phyloP scores from a whole-genome alignment of 768 basidiomycete genomes.

The Lactarius sanguifluus region DNA sequence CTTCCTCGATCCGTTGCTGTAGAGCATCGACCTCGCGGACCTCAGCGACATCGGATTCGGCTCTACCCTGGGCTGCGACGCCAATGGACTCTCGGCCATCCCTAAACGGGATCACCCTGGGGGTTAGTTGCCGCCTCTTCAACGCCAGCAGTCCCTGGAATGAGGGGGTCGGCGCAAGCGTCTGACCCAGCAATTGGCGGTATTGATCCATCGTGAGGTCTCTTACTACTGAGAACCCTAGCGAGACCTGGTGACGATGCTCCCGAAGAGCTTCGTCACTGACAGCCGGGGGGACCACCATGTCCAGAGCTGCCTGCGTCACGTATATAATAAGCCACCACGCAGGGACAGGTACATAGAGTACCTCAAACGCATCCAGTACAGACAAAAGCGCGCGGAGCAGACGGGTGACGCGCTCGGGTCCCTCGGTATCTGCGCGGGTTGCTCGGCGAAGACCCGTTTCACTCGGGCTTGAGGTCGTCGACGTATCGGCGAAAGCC shows the following conservation, averaged over 20 bases:
- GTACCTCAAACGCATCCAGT: not conserved
- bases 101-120: not conserved
- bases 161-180: not conserved
- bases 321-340: not conserved
- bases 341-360: not conserved
- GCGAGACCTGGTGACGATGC: not conserved
- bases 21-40: not conserved
- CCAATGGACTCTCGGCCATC: not conserved
- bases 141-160: not conserved
- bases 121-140: not conserved
- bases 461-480: not conserved
- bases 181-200: not conserved
- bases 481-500: not conserved
- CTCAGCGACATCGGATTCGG: not conserved
- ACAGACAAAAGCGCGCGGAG: not conserved
- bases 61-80: not conserved
- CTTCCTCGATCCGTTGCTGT: not conserved
- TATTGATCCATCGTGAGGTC: not conserved
- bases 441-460: not conserved
- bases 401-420: not conserved
- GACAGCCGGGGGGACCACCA: not conserved
- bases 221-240: not conserved
- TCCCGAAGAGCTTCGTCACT: not conserved
- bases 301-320: not conserved
- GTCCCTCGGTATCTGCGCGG: not conserved